Evolutionary conservation across 1,284 basidiomycete genomes (phyloP).

Genomic region (Albatrellus sp.): DNA sequence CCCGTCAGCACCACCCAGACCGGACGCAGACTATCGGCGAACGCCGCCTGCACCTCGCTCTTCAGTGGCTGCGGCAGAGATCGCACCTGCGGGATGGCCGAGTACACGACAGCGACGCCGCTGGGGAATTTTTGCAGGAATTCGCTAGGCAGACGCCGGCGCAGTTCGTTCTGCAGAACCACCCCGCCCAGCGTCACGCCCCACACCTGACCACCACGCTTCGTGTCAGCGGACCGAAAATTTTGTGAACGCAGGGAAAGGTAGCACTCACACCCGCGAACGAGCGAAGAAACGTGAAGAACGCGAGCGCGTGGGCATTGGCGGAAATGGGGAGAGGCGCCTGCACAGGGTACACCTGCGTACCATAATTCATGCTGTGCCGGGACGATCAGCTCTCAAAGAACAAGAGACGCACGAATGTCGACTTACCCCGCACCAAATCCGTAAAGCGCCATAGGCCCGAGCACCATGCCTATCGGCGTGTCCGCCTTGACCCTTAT

Average conservation of each 20-base stretch:
- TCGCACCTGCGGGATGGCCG: slow-evolving; percentile 15
- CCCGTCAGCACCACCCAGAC: slow-evolving; percentile 11
- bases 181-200: slow-evolving; percentile 17
- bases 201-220: slow-evolving; percentile 12
- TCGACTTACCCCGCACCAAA: too few species aligned
- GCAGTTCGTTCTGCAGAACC: slow-evolving; percentile 17
- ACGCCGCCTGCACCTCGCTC: slow-evolving; percentile 11
- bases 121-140: slow-evolving; percentile 11
- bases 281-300: slow-evolving; percentile 16
- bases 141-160: slow-evolving; percentile 8
- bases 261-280: slow-evolving; percentile 13
- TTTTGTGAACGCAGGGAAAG: too few species aligned
- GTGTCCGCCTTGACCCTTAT: slow-evolving; percentile 19
- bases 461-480: slow-evolving; percentile 10
- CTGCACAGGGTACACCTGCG: background rate
- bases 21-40: slow-evolving; percentile 7
- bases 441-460: too few species aligned
- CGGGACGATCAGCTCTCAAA: slow-evolving; percentile 9
- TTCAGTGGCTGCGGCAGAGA: slow-evolving; percentile 13
- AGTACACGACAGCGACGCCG: slow-evolving; percentile 14
- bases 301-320: slow-evolving; percentile 12
- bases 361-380: background rate
- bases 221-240: background rate
- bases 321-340: background rate
- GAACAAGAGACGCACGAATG: too few species aligned